Conservation (phyloP, 1,284 basidiomycete genomes). For the Naganishia cerealis region DNA sequence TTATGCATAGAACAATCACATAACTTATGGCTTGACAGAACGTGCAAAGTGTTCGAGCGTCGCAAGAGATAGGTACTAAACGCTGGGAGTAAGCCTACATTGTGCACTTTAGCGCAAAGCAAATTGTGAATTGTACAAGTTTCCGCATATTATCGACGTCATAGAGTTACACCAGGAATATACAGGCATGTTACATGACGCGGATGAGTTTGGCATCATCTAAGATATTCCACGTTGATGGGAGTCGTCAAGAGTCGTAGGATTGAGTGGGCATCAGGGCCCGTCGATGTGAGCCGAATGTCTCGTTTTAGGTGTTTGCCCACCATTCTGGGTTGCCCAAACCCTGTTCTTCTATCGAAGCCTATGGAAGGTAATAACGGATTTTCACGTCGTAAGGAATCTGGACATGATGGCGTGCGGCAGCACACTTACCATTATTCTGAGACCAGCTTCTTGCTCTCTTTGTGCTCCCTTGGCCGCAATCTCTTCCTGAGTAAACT, state of each 20-base stretch:
- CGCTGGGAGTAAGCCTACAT: too few species aligned
- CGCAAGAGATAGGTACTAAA: neutral
- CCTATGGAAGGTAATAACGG: conserved; percentile 57
- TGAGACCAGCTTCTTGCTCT: conserved; percentile 67
- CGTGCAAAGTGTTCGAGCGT: neutral
- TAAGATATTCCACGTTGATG: neutral
- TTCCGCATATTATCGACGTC: neutral
- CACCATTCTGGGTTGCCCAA: conserved; percentile 67
- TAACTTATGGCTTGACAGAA: neutral
- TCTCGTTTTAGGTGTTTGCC: conserved; percentile 37
- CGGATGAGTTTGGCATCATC: neutral
- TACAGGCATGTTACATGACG: neutral
- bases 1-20: neutral
- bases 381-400: neutral
- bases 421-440: conserved; percentile 64
- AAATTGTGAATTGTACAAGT: neutral
- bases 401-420: neutral
- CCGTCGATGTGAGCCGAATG: neutral
- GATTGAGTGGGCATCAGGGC: neutral
- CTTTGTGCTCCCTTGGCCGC: conserved; percentile 60
- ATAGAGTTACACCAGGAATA: neutral
- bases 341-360: conserved; percentile 85
- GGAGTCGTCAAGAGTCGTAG: neutral
- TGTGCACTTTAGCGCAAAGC: too few species aligned
- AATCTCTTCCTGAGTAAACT: conserved; percentile 67